phyloP scores from a whole-genome alignment of 305 asterid species.

The Rubia peregrina region DNA sequence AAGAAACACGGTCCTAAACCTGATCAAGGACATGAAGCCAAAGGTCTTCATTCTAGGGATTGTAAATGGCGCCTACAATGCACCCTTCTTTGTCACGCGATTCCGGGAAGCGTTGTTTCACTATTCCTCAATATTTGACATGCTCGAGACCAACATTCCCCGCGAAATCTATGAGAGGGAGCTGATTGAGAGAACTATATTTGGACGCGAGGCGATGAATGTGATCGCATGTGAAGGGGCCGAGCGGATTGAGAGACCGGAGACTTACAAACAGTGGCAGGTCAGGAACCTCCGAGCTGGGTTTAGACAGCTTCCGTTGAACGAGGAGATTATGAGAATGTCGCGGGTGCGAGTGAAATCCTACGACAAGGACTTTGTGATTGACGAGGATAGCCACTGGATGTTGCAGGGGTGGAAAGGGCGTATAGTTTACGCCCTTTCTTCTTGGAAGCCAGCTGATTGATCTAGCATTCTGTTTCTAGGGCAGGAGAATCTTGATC shows the following conservation, averaged over 20 bases:
- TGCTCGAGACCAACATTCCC: constrained; percentile 67
- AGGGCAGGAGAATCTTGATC: neutral
- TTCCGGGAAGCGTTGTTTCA: constrained; percentile 83
- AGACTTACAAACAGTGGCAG: constrained; percentile 93
- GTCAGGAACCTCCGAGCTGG: constrained; percentile 62
- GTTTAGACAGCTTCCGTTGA: constrained; percentile 61
- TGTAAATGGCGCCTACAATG: constrained; percentile 66
- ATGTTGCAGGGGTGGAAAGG: constrained; percentile 97
- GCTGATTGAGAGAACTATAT: constrained; percentile 52
- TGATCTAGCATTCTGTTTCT: constrained; percentile 13
- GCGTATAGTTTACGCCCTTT: constrained; percentile 52
- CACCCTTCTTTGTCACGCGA: constrained; percentile 76
- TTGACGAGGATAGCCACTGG: constrained; percentile 75
- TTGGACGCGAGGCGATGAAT: constrained; percentile 78
- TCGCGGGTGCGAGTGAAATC: constrained; percentile 36
- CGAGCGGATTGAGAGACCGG: constrained; percentile 89
- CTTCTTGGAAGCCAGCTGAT: constrained; percentile 56
- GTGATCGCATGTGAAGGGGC: constrained; percentile 85
- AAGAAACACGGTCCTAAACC: constrained; percentile 57
- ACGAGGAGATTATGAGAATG: constrained; percentile 44
- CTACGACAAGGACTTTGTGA: constrained; percentile 69
- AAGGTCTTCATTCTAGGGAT: constrained; percentile 54
- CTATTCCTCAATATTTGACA: constrained; percentile 66
- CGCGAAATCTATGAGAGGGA: constrained; percentile 61
- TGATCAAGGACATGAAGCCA: constrained; percentile 59